Evolutionary conservation across 345 rosid genomes (phyloP).

Genomic region (Erucastrum elatum): DNA sequence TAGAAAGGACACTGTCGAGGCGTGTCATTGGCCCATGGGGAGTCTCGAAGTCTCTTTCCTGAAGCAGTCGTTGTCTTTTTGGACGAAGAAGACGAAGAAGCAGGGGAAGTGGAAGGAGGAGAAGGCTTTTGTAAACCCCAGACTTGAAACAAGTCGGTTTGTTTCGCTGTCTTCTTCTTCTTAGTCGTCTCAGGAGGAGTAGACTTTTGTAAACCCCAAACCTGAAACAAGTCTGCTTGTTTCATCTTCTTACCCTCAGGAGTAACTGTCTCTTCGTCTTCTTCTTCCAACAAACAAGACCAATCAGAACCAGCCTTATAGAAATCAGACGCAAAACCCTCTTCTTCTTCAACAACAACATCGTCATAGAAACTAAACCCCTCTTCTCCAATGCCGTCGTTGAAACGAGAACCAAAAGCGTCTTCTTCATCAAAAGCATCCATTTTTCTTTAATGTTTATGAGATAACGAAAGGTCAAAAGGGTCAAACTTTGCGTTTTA

Average conservation of each 20-base stretch:
- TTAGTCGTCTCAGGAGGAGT: constrained; percentile 35
- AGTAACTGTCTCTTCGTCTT: constrained; percentile 13
- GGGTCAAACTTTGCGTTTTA: constrained; percentile 22
- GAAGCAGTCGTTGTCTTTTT: background rate
- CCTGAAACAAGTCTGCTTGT: constrained; percentile 47
- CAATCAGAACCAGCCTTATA: constrained; percentile 64
- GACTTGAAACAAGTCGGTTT: constrained; percentile 53
- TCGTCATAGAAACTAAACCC: constrained; percentile 28
- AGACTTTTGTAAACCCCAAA: constrained; percentile 57
- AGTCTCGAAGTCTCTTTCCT: constrained; percentile 19
- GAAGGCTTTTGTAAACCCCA: constrained; percentile 61
- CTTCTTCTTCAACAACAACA: constrained; percentile 27
- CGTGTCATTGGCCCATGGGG: constrained; percentile 17
- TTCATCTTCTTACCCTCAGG: constrained; percentile 18
- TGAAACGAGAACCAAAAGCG: constrained; percentile 21
- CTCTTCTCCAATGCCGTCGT: constrained; percentile 23
- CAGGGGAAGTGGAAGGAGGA: constrained; percentile 27
- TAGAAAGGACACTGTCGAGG: constrained; percentile 71
- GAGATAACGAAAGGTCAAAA: constrained; percentile 34
- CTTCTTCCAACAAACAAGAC: constrained; percentile 47
- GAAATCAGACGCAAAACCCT: constrained; percentile 63
- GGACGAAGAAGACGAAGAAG: constrained; percentile 9
- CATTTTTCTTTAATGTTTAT: background rate
- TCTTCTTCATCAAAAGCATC: constrained; percentile 22
- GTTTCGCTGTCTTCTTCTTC: constrained; percentile 48